Percentiles rank a stretch among this genome's conserved stretches.
phyloP scores from a whole-genome alignment of 768 basidiomycete species.

The Tulasnella sp. region DNA sequence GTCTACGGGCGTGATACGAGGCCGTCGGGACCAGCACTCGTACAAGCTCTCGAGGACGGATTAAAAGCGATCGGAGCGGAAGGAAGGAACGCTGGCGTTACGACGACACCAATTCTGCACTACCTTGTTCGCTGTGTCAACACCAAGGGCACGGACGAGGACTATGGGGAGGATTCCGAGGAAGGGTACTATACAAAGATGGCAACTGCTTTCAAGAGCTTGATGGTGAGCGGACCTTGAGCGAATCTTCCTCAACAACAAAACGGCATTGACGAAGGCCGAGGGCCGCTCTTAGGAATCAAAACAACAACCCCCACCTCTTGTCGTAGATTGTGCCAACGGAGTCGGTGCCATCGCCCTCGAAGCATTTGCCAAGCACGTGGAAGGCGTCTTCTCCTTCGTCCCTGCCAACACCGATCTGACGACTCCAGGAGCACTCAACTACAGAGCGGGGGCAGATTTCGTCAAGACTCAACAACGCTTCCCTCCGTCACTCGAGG shows the following conservation, averaged over 20 bases:
- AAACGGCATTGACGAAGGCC: background rate
- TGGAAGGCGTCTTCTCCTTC: conserved; percentile 50
- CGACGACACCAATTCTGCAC: conserved; percentile 90
- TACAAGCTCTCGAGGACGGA: conserved; percentile 70
- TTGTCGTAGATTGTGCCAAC: conserved; percentile 96
- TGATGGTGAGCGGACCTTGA: conserved; percentile 49
- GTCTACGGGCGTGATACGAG: conserved; percentile 91
- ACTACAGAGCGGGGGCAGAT: conserved; percentile 86
- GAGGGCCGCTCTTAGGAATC: conserved; percentile 29
- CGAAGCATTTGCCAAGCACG: conserved; percentile 42
- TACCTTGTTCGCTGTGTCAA: conserved; percentile 88
- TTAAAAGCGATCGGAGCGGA: conserved; percentile 59
- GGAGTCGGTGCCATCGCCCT: conserved; percentile 81
- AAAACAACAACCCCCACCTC: conserved; percentile 41
- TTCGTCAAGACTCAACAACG: conserved; percentile 90
- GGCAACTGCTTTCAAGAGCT: conserved; percentile 65
- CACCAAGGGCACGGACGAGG: conserved; percentile 63
- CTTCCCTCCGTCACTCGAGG: conserved; percentile 62
- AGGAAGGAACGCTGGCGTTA: conserved; percentile 63
- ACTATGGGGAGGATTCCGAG: conserved; percentile 67
- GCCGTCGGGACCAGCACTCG: conserved; percentile 66
- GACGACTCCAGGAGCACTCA: conserved; percentile 57
- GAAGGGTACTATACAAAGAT: conserved; percentile 80
- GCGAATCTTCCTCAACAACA: too few species aligned
- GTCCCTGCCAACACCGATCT: conserved; percentile 57